Base-by-base conservation (phyloP, 2,329 filamentous ascomycete species). In the Verticillium tricorpus region DNA sequence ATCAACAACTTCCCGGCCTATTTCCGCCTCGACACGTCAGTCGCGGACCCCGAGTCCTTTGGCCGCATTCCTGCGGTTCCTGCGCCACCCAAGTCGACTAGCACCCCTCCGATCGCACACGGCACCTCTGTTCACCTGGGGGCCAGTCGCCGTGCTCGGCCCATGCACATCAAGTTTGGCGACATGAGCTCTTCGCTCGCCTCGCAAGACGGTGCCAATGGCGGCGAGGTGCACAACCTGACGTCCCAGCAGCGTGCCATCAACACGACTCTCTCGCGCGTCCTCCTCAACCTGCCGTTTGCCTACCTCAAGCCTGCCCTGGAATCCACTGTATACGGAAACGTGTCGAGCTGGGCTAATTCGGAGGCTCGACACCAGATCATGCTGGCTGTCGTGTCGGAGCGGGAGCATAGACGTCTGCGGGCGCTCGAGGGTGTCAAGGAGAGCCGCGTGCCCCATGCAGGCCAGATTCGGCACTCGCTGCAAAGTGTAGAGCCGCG, bases 281-380 rank as follows among this genome's bases (percentile, higher is more conserved):
- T 91, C 25, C 77, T 93, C 2, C 76, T 92, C 59, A 91, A 90
- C 50, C 76, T 93, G 6, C 90, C 90, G 0, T 90, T 90, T 66
- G 77, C 82, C 15, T 77, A 88, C 32, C 78, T 93, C 28, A 88
- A 89, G 72, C 80, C 82, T 63, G 74, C 91, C 1, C 78, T 93
- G 37, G 88, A 90, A 67, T 85, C 86, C 58, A 80, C 78, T 14
- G 79, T 79, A 31, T 79, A 87, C 9, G 84, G 83, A 52, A 77
- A 77, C 55, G 74, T 77, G 34, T 77, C 77, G n/a, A 82, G 78
- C 25, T 85, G 81, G 79, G 77, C 80, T 31, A 81, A 75, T 45
- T 74, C 76, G 1, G 76, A 80, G 61, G 72, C 79, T 31, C 77
- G 83, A 22, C 77, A 80, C 62, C 78, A 78, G 9, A 77, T 82